Conservation (phyloP, 2,329 filamentous ascomycete genomes). For the Aspergillus piperis region DNA sequence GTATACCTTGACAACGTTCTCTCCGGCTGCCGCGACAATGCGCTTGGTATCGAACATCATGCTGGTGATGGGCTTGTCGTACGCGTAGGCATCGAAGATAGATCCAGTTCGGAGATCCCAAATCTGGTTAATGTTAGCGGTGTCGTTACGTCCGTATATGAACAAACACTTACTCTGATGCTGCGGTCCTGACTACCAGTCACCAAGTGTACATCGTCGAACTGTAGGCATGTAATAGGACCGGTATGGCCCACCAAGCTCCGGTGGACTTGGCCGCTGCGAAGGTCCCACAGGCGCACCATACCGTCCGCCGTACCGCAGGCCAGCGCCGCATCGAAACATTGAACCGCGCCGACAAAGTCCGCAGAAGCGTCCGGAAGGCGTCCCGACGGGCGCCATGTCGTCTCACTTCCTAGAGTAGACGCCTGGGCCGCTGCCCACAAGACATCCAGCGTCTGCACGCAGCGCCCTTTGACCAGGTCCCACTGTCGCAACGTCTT, state of each 20-base stretch:
- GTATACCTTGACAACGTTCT: constrained; percentile 95
- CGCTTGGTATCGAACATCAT: constrained; percentile 96
- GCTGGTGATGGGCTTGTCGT: constrained; percentile 85
- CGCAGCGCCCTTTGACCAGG: constrained; percentile 91
- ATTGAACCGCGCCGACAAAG: constrained; percentile 92
- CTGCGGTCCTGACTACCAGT: constrained; percentile 92
- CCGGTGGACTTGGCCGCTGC: constrained; percentile 94
- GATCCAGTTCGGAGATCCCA: constrained; percentile 97
- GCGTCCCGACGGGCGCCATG: constrained; percentile 71
- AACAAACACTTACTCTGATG: constrained; percentile 70
- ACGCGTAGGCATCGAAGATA: constrained; percentile 94
- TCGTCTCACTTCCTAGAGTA: constrained; percentile 60
- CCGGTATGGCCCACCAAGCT: constrained; percentile 95
- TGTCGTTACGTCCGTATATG: background rate
- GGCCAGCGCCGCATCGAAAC: constrained; percentile 92
- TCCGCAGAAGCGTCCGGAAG: constrained; percentile 70
- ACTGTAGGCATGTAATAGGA: constrained; percentile 89
- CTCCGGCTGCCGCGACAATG: constrained; percentile 86
- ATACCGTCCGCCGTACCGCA: constrained; percentile 97
- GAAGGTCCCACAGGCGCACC: constrained; percentile 94
- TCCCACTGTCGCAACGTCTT: constrained; percentile 99
- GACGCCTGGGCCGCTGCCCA: constrained; percentile 95
- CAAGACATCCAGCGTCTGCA: constrained; percentile 95
- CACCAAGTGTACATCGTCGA: constrained; percentile 92
- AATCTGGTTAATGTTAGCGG: constrained; percentile 62